Evolutionary conservation across 495 filamentous ascomycete genomes (phyloP), one percentile per base, ranked within the genome.

Genomic region (Diplogelasinospora grovesii): DNA sequence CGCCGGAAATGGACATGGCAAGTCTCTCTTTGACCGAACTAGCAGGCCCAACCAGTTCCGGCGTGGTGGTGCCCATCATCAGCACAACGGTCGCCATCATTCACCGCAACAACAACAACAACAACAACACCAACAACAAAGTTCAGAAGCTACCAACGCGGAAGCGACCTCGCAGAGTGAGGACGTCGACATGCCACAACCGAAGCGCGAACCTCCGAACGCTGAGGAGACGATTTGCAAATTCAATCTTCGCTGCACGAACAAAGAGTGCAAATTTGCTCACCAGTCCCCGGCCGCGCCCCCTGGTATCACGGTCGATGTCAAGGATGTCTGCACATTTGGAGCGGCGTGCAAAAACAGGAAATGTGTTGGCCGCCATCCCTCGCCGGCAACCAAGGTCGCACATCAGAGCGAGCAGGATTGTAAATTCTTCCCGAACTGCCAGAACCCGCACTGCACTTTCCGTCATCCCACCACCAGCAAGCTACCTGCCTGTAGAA

Each of bases 341-440:
- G 92, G 89, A 10, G 86, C 77, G 4, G 86, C 86, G 14, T 99
- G 92, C 77, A 92, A 89, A 60, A 99, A 95, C 66, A 71, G 74
- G 26, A 99, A 99, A 62, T 99, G 92, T 53, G 83, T 83, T 2
- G 89, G 78, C 18, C 81, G 85, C 8, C 92, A 99, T 58, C 92
- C 92, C 4, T 97, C 92, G 14, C 92, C 93, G 8, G 87, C 90
- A 8, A 72, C 81, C 45, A 85, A 79, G 57, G 59, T 74, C 23
- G 78, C 79, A 9, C 82, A 87, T 62, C 83, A 92, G 59, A 73
- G 79, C 34, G 84, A 94, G 56, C 75, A 81, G 56, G 81, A 95
- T 53, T 99, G 92, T 81, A 85, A 80, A 53, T 99, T 90, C 72
- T 95, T 79, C 60, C 89, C 92, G 27, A 84, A 96, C 66, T 99